A percentile compares a stretch with the other conserved stretches of the same genome.
Evolutionary conservation across 106 monocot species (phyloP).

Genomic region (Posidonia australis): DNA sequence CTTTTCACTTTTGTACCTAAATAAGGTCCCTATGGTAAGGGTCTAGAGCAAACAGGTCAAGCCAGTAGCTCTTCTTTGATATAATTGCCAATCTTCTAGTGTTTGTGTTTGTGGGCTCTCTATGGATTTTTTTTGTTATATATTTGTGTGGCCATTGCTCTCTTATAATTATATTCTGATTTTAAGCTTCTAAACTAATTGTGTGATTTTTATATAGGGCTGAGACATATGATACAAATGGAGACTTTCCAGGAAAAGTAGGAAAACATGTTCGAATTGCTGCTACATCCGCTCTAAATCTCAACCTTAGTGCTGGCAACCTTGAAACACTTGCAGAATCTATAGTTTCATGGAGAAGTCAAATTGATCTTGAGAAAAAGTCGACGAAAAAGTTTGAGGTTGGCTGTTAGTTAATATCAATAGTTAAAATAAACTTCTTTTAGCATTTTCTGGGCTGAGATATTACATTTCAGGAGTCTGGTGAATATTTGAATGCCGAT

Average conservation of each 20-base stretch:
- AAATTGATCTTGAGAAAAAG: conserved; percentile 39
- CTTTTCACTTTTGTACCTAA: too few species aligned
- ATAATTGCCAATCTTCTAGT: too few species aligned
- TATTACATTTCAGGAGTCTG: conserved; percentile 40
- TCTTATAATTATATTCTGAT: background rate
- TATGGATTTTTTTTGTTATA: too few species aligned
- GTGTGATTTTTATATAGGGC: conserved; percentile 31
- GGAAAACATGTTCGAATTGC: conserved; percentile 78
- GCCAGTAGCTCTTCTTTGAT: too few species aligned
- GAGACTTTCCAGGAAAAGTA: conserved; percentile 41
- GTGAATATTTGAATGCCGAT: conserved; percentile 18
- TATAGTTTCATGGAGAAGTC: conserved; percentile 59
- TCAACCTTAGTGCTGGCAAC: conserved; percentile 74
- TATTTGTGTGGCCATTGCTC: too few species aligned
- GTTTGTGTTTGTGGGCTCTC: too few species aligned
- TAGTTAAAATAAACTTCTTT: too few species aligned
- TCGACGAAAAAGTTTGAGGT: conserved; percentile 52
- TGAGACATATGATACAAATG: conserved; percentile 68
- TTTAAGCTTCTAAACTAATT: background rate
- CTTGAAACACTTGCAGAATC: conserved; percentile 64
- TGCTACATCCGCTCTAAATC: conserved; percentile 58
- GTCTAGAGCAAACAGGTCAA: too few species aligned
- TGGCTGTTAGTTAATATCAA: background rate
- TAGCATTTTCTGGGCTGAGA: too few species aligned
- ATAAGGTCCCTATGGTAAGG: too few species aligned